phyloP scores from a whole-genome alignment of 2,329 filamentous ascomycete genomes.

The Aaosphaeria arxii region DNA sequence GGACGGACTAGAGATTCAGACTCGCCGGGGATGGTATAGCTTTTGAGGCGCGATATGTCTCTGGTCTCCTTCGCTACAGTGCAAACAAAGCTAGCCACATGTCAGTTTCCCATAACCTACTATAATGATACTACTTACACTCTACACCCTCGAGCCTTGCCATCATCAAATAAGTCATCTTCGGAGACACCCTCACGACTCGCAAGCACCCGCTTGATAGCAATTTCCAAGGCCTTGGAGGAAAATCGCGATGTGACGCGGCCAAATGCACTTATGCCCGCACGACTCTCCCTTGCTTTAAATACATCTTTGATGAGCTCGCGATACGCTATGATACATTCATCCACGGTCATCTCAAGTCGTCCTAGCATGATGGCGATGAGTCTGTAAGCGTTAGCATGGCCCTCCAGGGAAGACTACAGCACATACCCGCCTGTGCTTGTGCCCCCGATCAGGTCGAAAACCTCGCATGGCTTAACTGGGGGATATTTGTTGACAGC shows the following conservation, averaged over 20 bases:
- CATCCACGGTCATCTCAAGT: constrained; percentile 8
- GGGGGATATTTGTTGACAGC: background rate
- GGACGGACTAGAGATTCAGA: background rate
- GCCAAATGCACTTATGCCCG: background rate
- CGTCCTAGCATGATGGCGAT: constrained; percentile 12
- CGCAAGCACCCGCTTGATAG: constrained; percentile 2
- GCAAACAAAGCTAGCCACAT: constrained; percentile 39
- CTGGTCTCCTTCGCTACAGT: constrained; percentile 42
- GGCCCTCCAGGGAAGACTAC: constrained; percentile 6
- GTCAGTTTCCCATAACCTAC: background rate
- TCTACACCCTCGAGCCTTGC: constrained; percentile 1
- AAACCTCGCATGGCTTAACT: constrained; percentile 13
- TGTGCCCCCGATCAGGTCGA: constrained; percentile 18
- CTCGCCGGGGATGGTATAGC: constrained; percentile 7
- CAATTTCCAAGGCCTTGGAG: constrained; percentile 1
- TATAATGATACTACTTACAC: background rate
- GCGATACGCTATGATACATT: constrained; percentile 9
- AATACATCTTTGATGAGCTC: constrained; percentile 3
- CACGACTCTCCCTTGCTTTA: background rate
- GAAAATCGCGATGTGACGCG: constrained; percentile 3
- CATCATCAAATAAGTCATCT: constrained; percentile 2
- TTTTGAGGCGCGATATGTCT: constrained; percentile 32
- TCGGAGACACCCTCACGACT: background rate
- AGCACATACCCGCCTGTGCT: constrained; percentile 14
- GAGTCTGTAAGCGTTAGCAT: constrained; percentile 3